A percentile compares a stretch with the other conserved stretches of the same genome.
Conservation (phyloP, 148 eudicot species). For the Persicaria tinctoria region DNA sequence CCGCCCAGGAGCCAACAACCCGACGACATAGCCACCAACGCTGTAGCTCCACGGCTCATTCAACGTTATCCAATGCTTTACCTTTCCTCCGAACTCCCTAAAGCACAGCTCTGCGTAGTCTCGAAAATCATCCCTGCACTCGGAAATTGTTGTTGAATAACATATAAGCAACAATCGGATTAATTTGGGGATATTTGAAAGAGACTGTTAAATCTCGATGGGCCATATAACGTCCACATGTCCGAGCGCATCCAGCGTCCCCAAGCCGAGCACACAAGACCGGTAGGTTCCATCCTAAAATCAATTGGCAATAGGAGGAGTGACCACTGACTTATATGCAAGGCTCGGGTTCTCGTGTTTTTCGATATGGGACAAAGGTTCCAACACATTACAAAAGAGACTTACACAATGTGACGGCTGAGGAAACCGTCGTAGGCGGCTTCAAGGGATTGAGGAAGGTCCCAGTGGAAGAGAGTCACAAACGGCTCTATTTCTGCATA, state of each 20-base stretch:
- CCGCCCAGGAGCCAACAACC: conserved; percentile 23
- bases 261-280: no score
- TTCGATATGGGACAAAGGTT: no score
- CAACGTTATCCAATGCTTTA: conserved; percentile 32
- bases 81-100: conserved; percentile 32
- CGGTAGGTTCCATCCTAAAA: no score
- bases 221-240: no score
- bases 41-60: conserved; percentile 25
- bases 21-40: conserved; percentile 22
- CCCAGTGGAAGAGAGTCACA: conserved; percentile 41
- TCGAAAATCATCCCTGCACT: conserved; percentile 30
- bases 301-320: no score
- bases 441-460: conserved; percentile 38
- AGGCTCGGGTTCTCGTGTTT: no score
- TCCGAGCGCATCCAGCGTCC: no score
- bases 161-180: not conserved
- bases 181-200: not conserved
- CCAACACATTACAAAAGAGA: not conserved
- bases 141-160: not conserved
- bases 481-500: conserved; percentile 36
- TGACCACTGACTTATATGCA: no score
- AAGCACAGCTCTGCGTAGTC: conserved; percentile 34
- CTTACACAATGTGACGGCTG: conserved; percentile 31
- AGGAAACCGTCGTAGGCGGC: conserved; percentile 45
- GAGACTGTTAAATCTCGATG: no score